Conservation (phyloP, 176 grass and related monocot species). For the Eleusine coracana region DNA sequence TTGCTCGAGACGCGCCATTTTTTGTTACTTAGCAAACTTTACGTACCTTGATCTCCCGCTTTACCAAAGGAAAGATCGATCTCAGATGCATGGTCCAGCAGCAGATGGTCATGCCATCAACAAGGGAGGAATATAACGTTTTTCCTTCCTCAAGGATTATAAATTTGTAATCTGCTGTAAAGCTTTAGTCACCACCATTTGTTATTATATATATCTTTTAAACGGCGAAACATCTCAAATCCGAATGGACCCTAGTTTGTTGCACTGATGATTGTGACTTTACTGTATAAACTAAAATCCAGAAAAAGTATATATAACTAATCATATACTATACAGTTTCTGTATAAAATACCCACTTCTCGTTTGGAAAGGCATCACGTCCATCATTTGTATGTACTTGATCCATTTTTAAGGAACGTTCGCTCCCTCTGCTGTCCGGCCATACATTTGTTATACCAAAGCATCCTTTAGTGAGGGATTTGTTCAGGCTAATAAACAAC, state of each 20-base stretch:
- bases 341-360: not conserved
- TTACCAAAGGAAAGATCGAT: constrained; percentile 6
- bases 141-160: too few species aligned
- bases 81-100: not conserved
- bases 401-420: not conserved
- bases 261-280: not conserved
- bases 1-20: not conserved
- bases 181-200: too few species aligned
- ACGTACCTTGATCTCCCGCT: not conserved
- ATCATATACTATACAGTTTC: not conserved
- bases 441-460: constrained; percentile 24
- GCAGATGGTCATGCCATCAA: not conserved
- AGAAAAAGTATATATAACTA: not conserved
- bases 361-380: not conserved
- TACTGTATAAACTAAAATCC: not conserved
- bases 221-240: not conserved
- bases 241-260: not conserved
- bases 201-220: too few species aligned
- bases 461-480: not conserved
- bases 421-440: not conserved
- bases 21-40: not conserved
- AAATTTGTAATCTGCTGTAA: too few species aligned
- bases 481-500: constrained; percentile 28
- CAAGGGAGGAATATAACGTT: not conserved
- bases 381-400: not conserved